Conservation (phyloP, 345 rosid species). For the Trapa incisa region DNA sequence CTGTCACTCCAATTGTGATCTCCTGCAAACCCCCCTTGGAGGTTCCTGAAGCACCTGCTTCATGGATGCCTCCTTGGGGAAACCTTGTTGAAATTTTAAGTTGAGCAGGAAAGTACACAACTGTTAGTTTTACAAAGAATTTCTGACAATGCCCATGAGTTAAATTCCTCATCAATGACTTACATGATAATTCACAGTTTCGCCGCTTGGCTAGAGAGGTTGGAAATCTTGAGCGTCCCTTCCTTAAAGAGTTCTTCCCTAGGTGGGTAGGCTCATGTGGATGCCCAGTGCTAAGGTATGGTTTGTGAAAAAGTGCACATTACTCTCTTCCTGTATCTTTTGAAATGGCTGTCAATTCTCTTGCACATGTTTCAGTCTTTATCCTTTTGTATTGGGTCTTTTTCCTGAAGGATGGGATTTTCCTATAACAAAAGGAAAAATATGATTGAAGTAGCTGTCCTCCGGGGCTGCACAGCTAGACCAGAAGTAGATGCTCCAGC, state of each 20-base stretch:
- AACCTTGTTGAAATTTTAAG: background rate
- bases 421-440: constrained; percentile 93
- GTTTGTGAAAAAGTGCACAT: background rate
- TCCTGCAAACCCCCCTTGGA: background rate
- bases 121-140: background rate
- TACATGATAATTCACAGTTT: constrained; percentile 44
- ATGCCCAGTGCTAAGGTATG: constrained; percentile 80
- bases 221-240: constrained; percentile 94
- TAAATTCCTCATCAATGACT: constrained; percentile 5
- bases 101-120: background rate
- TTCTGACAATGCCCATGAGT: background rate
- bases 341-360: background rate
- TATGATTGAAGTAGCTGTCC: constrained; percentile 81
- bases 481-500: constrained; percentile 45
- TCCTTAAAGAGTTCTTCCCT: constrained; percentile 84
- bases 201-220: constrained; percentile 85
- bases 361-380: constrained; percentile 7
- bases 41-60: background rate
- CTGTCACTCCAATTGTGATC: background rate
- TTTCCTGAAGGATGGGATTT: constrained; percentile 71
- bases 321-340: background rate
- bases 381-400: constrained; percentile 6
- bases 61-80: background rate
- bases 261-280: constrained; percentile 90
- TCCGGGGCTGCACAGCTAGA: constrained; percentile 69